phyloP scores from a whole-genome alignment of 306 rosid species.

The Cicer arietinum region DNA sequence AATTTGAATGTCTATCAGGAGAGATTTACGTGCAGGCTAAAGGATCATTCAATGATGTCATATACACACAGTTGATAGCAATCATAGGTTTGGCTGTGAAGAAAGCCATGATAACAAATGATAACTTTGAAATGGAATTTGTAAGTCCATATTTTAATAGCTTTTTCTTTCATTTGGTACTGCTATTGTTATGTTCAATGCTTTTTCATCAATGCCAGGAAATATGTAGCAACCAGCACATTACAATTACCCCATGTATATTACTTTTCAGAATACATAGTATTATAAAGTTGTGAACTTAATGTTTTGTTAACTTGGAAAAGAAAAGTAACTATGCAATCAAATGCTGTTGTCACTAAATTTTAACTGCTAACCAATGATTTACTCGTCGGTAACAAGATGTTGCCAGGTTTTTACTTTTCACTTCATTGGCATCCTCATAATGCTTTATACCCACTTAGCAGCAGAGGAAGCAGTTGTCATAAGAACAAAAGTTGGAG shows the following conservation, averaged over 20 bases:
- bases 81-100: conserved; percentile 73
- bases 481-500: conserved; percentile 5
- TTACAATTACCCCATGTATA: conserved; percentile 2
- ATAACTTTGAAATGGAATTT: conserved; percentile 82
- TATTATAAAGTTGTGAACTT: conserved; percentile 21
- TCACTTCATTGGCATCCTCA: background rate
- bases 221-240: conserved; percentile 16
- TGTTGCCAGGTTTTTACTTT: background rate
- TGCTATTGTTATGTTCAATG: conserved; percentile 8
- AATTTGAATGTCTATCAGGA: conserved; percentile 59
- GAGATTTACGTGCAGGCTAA: conserved; percentile 90
- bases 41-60: conserved; percentile 68
- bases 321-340: conserved; percentile 14
- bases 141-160: conserved; percentile 58
- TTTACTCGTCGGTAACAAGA: conserved; percentile 12
- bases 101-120: conserved; percentile 65
- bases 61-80: conserved; percentile 75
- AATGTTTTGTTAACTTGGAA: conserved; percentile 18
- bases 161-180: conserved; percentile 21
- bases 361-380: conserved; percentile 5
- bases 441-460: background rate
- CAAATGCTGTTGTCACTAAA: conserved; percentile 21
- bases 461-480: conserved; percentile 1
- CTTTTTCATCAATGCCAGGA: conserved; percentile 23
- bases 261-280: conserved; percentile 6